These are phyloP conservation scores for Ceratocystis smalleyi DNA, from an alignment of 2,329 filamentous ascomycete genomes.

Conservation along the genomic window DNA sequence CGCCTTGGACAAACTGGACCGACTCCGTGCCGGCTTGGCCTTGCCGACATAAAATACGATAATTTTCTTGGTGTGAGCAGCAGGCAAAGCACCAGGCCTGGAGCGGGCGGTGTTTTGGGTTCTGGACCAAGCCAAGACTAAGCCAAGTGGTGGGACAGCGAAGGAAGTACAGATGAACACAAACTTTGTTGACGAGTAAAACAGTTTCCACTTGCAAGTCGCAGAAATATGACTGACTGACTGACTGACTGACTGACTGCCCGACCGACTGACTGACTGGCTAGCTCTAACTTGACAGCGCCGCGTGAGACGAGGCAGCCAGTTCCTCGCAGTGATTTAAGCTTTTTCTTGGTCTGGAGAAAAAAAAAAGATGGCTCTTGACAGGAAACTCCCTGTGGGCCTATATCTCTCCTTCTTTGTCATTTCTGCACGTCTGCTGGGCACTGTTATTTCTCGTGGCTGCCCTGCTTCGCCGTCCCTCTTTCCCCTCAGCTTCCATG, in stretches of 20 bases:
- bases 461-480: background rate
- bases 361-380: no score
- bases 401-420: background rate
- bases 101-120: no score
- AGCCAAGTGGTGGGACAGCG: background rate
- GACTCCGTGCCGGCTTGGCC: no score
- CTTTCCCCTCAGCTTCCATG: background rate
- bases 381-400: no score
- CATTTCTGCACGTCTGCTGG: background rate
- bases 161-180: slow-evolving; percentile 2
- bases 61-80: background rate
- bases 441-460: background rate
- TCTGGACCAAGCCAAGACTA: background rate
- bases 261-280: no score
- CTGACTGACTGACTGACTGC: background rate
- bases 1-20: no score
- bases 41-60: background rate
- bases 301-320: background rate
- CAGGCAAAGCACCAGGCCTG: background rate
- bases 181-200: background rate
- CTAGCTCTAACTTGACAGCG: no score
- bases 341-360: no score
- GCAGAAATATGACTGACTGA: background rate
- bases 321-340: background rate
- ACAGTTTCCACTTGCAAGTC: background rate